Evolutionary conservation across 495 filamentous ascomycete species (phyloP), one percentile per base, ranked within the genome.

Genomic region (Neurospora tetraspora): DNA sequence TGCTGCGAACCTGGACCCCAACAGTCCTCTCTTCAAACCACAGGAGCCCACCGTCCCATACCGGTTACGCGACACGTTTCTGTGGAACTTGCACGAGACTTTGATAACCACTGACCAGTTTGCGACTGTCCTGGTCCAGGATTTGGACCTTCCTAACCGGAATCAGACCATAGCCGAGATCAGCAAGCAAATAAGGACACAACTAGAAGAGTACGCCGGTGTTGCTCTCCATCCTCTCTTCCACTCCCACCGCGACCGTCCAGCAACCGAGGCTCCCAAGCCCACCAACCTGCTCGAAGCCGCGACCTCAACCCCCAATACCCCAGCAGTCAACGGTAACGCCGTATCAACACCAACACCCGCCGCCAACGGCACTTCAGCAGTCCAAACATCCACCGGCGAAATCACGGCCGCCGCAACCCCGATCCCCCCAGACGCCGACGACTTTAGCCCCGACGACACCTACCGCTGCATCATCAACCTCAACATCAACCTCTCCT

Each of bases 61-160:
- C 80, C 87, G 95, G 68, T 85, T 99, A 40, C 94, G 97, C 80
- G 96, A 99, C 75, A 91, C 90, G 36, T 98, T 99, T 78, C 81
- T 98, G 34, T 99, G 96, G 96, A 99, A 99, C 78, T 86, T 99
- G 11, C 94, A 98, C 81, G 96, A 99, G 83, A 92, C 92, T 2
- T 83, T 97, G 39, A 91, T 94, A 12, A 99, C 96, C 0, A 97
- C 96, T 5, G 96, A 99, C 78, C 91, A 95, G 75, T 99, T 98
- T 81, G 96, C 96, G 5, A 86, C 90, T 71, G 88, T 85, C n/a
- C 91, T 98, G 73, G 94, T 97, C 39, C 93, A 96, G 74, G 96
- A 99, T 79, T 88, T 98, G 69, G 96, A 99, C 78, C 89, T 99
- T 53, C 95, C 96, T 9, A 89, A 91, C 68, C 85, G 88, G 1